phyloP scores from a whole-genome alignment of 352 stramenopile genomes.

The Peronospora belbahrii region DNA sequence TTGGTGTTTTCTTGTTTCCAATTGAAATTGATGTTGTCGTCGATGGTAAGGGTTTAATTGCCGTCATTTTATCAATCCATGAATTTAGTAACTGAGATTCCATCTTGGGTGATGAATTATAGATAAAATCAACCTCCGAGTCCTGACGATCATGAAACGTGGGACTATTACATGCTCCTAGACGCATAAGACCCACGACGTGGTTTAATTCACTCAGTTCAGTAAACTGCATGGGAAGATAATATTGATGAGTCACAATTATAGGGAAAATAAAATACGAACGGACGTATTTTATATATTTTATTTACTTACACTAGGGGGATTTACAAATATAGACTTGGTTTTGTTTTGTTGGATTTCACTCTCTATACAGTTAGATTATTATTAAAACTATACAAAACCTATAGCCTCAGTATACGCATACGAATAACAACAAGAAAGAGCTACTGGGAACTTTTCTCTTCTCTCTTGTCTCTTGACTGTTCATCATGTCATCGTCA shows the following conservation, averaged over 20 bases:
- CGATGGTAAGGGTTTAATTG: conserved; percentile 65
- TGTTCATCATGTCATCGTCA: conserved; percentile 7
- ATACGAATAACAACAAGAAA: too few relatives aligned
- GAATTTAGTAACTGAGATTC: conserved; percentile 81
- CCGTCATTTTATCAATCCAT: conserved; percentile 84
- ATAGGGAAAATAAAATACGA: too few relatives aligned
- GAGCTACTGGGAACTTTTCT: too few relatives aligned
- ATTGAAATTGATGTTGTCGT: conserved; percentile 3
- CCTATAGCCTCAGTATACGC: too few relatives aligned
- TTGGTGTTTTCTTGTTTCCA: conserved; percentile 43
- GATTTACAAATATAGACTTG: too few relatives aligned
- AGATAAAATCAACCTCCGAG: conserved; percentile 86
- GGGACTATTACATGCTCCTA: conserved; percentile 75
- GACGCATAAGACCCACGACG: conserved; percentile 74
- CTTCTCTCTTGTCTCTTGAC: too few relatives aligned
- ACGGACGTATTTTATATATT: too few relatives aligned
- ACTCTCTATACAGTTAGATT: conserved; percentile 10
- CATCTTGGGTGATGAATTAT: conserved; percentile 86
- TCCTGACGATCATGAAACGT: conserved; percentile 86
- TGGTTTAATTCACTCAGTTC: conserved; percentile 84
- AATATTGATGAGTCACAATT: too few relatives aligned
- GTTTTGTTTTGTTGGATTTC: not conserved
- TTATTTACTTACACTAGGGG: too few relatives aligned
- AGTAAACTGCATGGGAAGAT: conserved; percentile 72
- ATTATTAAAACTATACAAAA: too few relatives aligned